These are phyloP conservation scores for Myriosclerotinia duriaeana DNA, from an alignment of 2,329 filamentous ascomycete genomes.

Conservation along the genomic window DNA sequence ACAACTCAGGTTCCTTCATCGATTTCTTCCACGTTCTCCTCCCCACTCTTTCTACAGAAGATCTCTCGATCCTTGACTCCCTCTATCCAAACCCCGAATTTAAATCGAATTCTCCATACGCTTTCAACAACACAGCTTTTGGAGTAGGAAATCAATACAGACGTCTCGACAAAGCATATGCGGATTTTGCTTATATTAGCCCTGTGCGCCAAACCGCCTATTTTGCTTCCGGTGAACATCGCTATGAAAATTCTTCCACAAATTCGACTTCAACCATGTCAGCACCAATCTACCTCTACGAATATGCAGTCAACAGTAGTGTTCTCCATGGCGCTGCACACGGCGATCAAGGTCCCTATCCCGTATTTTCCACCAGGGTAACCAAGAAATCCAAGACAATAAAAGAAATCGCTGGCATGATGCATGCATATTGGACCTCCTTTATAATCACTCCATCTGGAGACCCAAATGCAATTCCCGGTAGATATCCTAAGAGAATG, in stretches of 20 bases:
- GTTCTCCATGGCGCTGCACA: constrained; percentile 44
- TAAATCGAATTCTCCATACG: constrained; percentile 38
- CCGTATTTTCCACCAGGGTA: constrained; percentile 43
- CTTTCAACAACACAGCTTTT: not conserved
- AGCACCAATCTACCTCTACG: constrained; percentile 54
- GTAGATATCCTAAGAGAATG: constrained; percentile 21
- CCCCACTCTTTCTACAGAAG: constrained; percentile 52
- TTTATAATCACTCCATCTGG: constrained; percentile 36
- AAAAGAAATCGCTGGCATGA: constrained; percentile 31
- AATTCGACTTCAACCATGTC: not conserved
- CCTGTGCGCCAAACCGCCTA: constrained; percentile 61
- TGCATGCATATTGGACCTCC: constrained; percentile 41
- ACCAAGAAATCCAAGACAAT: constrained; percentile 23
- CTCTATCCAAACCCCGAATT: constrained; percentile 62
- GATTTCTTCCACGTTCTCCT: constrained; percentile 62
- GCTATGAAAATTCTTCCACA: not conserved
- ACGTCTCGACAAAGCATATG: constrained; percentile 60
- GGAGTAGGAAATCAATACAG: constrained; percentile 55
- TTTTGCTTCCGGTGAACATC: constrained; percentile 38
- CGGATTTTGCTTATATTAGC: constrained; percentile 63
- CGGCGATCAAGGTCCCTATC: constrained; percentile 47
- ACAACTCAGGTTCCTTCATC: constrained; percentile 53
- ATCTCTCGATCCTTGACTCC: constrained; percentile 54
- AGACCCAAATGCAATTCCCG: constrained; percentile 37
- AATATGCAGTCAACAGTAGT: constrained; percentile 52